phyloP scores from a whole-genome alignment of 2,329 filamentous ascomycete genomes.

The Lachnellula subtilissima region DNA sequence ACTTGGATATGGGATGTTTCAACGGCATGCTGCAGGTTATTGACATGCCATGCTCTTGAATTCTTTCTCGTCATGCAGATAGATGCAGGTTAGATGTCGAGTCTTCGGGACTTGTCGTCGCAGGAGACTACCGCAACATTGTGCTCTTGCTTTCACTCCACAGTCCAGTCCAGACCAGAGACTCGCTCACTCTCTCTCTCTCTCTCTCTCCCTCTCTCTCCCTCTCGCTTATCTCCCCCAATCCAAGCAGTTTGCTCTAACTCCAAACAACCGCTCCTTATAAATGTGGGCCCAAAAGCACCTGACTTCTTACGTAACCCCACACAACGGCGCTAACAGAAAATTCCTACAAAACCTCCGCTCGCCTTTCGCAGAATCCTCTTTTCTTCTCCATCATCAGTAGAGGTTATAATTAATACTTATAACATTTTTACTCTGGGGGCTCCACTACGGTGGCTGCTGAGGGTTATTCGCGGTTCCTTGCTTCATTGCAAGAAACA shows the following conservation, averaged over 20 bases:
- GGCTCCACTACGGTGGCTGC: constrained; percentile 38
- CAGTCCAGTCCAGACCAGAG: not conserved
- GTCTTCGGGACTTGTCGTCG: too few relatives aligned
- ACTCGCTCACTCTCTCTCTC: not conserved
- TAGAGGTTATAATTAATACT: constrained; percentile 36
- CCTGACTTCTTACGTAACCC: too few relatives aligned
- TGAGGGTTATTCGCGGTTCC: constrained; percentile 33
- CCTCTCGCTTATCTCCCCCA: not conserved
- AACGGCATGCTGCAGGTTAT: not conserved
- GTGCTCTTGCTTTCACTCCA: not conserved
- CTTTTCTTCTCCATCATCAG: constrained; percentile 32
- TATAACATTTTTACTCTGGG: constrained; percentile 33
- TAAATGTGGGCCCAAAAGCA: not conserved
- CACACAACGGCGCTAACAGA: constrained; percentile 4
- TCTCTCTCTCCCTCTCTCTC: not conserved
- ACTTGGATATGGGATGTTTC: not conserved
- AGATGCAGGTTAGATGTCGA: too few relatives aligned
- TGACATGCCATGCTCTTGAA: not conserved
- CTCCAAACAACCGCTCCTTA: not conserved
- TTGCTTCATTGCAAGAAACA: constrained; percentile 11
- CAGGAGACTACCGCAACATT: not conserved
- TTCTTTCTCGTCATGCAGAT: not conserved
- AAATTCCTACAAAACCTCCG: constrained; percentile 13
- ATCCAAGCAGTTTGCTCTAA: not conserved
- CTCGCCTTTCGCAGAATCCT: not conserved